phyloP scores from a whole-genome alignment of 148 eudicot species.

The Cornus controversa region DNA sequence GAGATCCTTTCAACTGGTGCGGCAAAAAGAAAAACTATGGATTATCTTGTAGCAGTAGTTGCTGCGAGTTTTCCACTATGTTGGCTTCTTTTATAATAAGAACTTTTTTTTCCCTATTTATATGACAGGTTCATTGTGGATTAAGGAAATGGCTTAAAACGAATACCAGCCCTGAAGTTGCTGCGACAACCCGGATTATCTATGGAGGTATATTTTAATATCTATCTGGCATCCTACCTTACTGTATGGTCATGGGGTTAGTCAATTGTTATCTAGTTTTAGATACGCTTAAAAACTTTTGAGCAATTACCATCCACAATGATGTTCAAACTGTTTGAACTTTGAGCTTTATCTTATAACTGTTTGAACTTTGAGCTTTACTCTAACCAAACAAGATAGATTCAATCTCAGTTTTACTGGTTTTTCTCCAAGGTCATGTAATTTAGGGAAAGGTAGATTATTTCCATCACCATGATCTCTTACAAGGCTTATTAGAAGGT shows the following conservation, averaged over 20 bases:
- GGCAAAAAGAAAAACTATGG: too few relatives aligned
- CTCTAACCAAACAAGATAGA: neutral
- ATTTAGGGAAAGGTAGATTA: neutral
- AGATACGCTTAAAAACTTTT: neutral
- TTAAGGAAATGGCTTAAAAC: slow-evolving; percentile 82
- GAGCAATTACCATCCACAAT: neutral
- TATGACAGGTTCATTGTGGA: slow-evolving; percentile 63
- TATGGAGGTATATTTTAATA: slow-evolving; percentile 68
- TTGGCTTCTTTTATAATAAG: neutral
- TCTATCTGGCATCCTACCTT: neutral
- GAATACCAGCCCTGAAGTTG: slow-evolving; percentile 68
- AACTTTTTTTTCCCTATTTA: neutral
- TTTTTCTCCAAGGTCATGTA: neutral
- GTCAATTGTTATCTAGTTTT: neutral
- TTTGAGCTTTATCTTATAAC: neutral
- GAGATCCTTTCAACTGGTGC: too few relatives aligned
- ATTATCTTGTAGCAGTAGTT: neutral
- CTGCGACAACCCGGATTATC: slow-evolving; percentile 74
- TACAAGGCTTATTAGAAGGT: neutral
- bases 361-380: neutral
- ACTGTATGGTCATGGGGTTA: neutral
- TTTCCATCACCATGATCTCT: neutral
- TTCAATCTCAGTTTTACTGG: neutral
- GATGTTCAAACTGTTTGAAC: neutral
- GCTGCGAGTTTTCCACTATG: neutral